Percentiles rank a stretch among this genome's conserved stretches.
phyloP scores from a whole-genome alignment of 495 filamentous ascomycete genomes.

The Penicillium tannophilum region DNA sequence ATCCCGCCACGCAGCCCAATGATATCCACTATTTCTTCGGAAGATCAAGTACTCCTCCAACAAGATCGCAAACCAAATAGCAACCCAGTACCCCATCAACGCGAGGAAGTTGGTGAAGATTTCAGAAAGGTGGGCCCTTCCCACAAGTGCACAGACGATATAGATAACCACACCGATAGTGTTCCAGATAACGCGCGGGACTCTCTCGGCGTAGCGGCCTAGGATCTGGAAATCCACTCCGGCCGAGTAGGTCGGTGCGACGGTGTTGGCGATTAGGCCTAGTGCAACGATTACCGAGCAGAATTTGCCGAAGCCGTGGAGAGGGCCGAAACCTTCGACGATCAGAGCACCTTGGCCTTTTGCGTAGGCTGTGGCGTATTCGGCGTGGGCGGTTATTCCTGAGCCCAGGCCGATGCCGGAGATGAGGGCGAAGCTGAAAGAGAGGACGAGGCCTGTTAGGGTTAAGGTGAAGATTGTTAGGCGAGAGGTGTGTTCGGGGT shows the following conservation, averaged over 20 bases:
- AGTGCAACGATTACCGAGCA: conserved; percentile 71
- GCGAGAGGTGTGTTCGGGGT: conserved; percentile 54
- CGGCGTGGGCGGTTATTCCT: conserved; percentile 53
- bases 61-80: conserved; percentile 64
- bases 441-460: conserved; percentile 50
- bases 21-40: conserved; percentile 51
- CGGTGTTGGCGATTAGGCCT: conserved; percentile 70
- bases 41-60: conserved; percentile 68
- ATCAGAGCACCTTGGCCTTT: conserved; percentile 57
- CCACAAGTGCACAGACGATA: conserved; percentile 64
- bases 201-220: conserved; percentile 54
- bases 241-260: conserved; percentile 68
- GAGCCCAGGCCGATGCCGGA: conserved; percentile 70
- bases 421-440: conserved; percentile 64
- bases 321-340: conserved; percentile 62
- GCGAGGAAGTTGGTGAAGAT: conserved; percentile 75
- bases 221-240: conserved; percentile 71
- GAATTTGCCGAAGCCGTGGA: conserved; percentile 72
- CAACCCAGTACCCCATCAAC: conserved; percentile 75
- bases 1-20: conserved; percentile 65
- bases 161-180: conserved; percentile 61
- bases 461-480: conserved; percentile 39
- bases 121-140: conserved; percentile 58
- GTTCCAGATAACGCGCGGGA: conserved; percentile 67
- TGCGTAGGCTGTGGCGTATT: conserved; percentile 58